A percentile compares a stretch with the other conserved stretches of the same genome.
Conservation (phyloP, 108 stramenopile genomes). For the Hondaea fermentalgiana region DNA sequence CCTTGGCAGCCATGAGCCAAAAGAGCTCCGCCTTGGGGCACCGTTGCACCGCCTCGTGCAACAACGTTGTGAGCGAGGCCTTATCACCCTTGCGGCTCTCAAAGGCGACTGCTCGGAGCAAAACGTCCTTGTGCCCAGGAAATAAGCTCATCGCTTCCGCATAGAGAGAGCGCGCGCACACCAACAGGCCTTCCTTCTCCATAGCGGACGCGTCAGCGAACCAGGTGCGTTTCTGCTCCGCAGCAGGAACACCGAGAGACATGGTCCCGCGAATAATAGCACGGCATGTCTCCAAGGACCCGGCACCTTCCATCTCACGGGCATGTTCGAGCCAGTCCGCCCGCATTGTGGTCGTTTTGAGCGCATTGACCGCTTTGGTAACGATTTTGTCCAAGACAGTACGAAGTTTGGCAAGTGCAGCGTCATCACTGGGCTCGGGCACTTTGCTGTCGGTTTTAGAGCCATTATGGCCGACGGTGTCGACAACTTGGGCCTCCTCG, state of each 20-base stretch:
- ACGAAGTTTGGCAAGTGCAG: constrained; percentile 18
- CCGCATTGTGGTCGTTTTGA: constrained; percentile 69
- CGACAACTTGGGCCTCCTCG: constrained; percentile 75
- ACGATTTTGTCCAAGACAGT: constrained; percentile 63
- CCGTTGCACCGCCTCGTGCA: constrained; percentile 61
- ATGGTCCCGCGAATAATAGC: constrained; percentile 77
- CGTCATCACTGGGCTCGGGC: constrained; percentile 35
- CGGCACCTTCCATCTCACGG: constrained; percentile 35
- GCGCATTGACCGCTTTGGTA: constrained; percentile 61
- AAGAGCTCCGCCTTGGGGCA: constrained; percentile 79
- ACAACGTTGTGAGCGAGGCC: constrained; percentile 62
- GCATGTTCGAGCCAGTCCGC: constrained; percentile 20
- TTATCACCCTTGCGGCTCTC: constrained; percentile 73
- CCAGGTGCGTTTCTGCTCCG: constrained; percentile 86
- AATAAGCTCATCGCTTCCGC: constrained; percentile 67
- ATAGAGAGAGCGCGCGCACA: constrained; percentile 74
- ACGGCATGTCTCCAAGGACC: constrained; percentile 68
- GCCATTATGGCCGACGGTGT: too few relatives aligned
- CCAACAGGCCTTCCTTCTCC: constrained; percentile 54
- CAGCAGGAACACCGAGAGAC: constrained; percentile 76
- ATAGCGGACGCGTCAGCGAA: constrained; percentile 82
- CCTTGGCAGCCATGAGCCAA: constrained; percentile 94
- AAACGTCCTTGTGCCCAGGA: constrained; percentile 67
- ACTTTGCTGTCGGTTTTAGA: not conserved
- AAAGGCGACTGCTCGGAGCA: constrained; percentile 80